Percentiles rank a stretch among this genome's conserved stretches.
phyloP scores from a whole-genome alignment of 2,329 filamentous ascomycete genomes.

The Beauveria medogensis region DNA sequence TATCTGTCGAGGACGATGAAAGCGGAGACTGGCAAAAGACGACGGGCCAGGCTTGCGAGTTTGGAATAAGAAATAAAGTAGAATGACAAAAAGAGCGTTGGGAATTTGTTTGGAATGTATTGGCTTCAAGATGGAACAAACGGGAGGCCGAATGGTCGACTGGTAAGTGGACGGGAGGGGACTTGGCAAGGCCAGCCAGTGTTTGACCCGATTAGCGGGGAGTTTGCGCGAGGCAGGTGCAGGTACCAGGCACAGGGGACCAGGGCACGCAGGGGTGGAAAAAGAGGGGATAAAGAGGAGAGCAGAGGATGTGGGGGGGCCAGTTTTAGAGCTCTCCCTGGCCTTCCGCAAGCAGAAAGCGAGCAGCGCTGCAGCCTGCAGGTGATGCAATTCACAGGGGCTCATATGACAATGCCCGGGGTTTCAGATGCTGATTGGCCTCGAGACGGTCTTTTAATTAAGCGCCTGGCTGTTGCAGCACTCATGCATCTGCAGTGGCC shows the following conservation, averaged over 20 bases:
- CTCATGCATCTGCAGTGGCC: background rate
- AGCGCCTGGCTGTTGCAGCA: background rate
- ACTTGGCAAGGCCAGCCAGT: no score
- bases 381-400: conserved; percentile 8
- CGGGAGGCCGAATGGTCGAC: background rate
- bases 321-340: background rate
- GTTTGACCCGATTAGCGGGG: no score
- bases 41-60: background rate
- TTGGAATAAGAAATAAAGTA: background rate
- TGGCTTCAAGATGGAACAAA: conserved; percentile 2
- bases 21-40: background rate
- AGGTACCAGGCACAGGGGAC: no score
- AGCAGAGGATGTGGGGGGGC: background rate
- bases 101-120: conserved; percentile 5
- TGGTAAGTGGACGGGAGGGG: background rate
- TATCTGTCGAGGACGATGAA: background rate
- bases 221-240: no score
- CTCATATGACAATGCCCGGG: conserved; percentile 3
- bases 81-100: background rate
- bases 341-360: conserved; percentile 1
- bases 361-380: conserved; percentile 10
- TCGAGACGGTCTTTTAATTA: background rate
- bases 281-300: no score
- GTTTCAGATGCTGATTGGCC: conserved; percentile 10
- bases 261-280: no score